phyloP scores from a whole-genome alignment of 805 yeast species.

The Candida odintsovae region DNA sequence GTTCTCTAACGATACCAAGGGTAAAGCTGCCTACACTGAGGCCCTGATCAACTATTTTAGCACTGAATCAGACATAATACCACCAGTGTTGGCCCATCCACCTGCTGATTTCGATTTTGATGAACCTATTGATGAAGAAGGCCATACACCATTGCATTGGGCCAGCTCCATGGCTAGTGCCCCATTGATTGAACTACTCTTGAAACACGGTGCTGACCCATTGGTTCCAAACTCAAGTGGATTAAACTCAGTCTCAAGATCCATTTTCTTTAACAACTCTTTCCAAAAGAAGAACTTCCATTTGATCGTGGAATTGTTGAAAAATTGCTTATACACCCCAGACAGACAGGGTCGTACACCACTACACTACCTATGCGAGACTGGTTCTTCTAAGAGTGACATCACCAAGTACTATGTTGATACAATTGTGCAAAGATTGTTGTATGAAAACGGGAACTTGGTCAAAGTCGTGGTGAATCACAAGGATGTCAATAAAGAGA shows the following conservation, averaged over 20 bases:
- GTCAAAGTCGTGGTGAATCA: conserved; percentile 61
- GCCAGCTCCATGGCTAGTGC: conserved; percentile 73
- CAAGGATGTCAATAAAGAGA: conserved; percentile 78
- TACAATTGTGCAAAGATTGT: conserved; percentile 38
- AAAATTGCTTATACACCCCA: conserved; percentile 62
- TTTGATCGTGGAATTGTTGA: conserved; percentile 51
- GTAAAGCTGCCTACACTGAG: conserved; percentile 33
- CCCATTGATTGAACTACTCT: conserved; percentile 49
- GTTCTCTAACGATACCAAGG: conserved; percentile 4
- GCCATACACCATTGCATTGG: conserved; percentile 82
- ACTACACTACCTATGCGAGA: conserved; percentile 58
- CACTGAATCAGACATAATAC: conserved; percentile 27
- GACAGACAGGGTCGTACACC: conserved; percentile 71
- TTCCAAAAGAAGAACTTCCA: conserved; percentile 57
- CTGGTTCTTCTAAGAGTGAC: conserved; percentile 42
- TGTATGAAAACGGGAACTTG: conserved; percentile 34
- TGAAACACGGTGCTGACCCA: conserved; percentile 60
- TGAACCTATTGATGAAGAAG: conserved; percentile 70
- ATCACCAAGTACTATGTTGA: conserved; percentile 52
- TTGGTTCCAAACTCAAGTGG: conserved; percentile 48
- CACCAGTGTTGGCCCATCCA: conserved; percentile 40
- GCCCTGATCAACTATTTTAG: conserved; percentile 46
- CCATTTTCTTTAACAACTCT: conserved; percentile 68
- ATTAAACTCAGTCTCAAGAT: conserved; percentile 63
- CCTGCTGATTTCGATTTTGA: conserved; percentile 62